These are phyloP conservation scores for Sclerotinia spermophila DNA, from an alignment of 2,329 filamentous ascomycete species.

Conservation along the genomic window DNA sequence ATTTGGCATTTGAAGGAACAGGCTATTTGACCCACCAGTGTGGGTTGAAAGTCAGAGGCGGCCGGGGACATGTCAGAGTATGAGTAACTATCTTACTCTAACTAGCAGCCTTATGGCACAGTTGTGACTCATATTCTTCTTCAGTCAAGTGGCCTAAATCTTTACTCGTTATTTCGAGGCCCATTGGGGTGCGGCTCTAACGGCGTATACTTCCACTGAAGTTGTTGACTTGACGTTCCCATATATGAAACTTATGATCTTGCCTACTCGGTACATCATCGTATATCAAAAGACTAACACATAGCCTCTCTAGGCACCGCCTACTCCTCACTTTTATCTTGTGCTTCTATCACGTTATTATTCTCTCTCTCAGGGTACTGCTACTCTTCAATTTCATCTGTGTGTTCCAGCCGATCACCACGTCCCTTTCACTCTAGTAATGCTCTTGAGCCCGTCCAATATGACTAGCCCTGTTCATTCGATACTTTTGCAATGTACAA, in stretches of 20 bases:
- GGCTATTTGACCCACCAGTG: background rate
- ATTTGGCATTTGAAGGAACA: accelerated
- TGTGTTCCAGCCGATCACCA: background rate
- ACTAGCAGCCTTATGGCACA: background rate
- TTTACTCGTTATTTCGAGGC: background rate
- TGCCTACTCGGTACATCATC: background rate
- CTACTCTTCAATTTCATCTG: background rate
- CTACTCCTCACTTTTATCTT: background rate
- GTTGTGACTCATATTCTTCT: background rate
- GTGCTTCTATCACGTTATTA: too few relatives aligned
- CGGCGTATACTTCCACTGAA: background rate
- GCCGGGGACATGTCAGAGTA: background rate
- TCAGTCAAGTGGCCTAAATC: too few relatives aligned
- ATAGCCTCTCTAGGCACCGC: background rate
- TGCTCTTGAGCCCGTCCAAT: too few relatives aligned
- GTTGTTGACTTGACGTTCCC: background rate
- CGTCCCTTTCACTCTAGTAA: background rate
- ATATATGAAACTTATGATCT: background rate
- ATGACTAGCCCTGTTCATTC: too few relatives aligned
- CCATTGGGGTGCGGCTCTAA: background rate
- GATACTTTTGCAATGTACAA: too few relatives aligned
- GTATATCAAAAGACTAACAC: background rate
- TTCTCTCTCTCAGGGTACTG: background rate
- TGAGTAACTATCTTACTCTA: background rate
- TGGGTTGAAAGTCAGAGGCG: background rate